Base-by-base conservation (phyloP, 1,284 basidiomycete species). In the Tylopilus sp. region DNA sequence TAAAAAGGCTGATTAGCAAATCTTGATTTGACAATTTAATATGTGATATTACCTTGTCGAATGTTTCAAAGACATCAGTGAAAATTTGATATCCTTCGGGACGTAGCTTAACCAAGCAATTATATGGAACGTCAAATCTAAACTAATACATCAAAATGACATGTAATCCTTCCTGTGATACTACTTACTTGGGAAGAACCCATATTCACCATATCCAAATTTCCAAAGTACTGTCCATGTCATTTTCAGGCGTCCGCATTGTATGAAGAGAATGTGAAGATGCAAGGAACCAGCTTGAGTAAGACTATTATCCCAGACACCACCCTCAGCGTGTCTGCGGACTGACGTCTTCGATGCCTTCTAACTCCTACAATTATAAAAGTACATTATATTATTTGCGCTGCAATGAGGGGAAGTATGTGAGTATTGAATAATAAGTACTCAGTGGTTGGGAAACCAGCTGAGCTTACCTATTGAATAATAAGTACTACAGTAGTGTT, bases 221-320 rank as follows among this genome's bases (percentile, higher is more conserved):
- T 92, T 95, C 66, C 96, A 86, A 69, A 99, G 83, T 6, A 98
- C 96, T 4, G 96, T 97, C 97, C 97, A 99, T 2, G 97, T 99
- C 33, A 98, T 99, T 80, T 99, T 97, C 69, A 98, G 87, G 54
- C 98, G 88, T 18, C 97, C 98, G 61, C 95, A 91, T 81, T 98
- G 97, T 68, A 99, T 98, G 81, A 99, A 99, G 72, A 93, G 95
- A 6, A 97, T 98, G 79, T 99, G 96, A 16, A 99, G 89, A 76
- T 96, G 97, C 56, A 99, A 81, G 81, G 99, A 99, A 2, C 97
- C 97, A 16, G 91, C 88, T 80, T 98, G 95, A 3, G 97, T 99
- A 65, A 99, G 84, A n/a, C 94, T 93, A 61, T 86, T 86, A 64
- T 91, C 88, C 41, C 85, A 86, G 44, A 94, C 87, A 32, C 91